Conservation (phyloP, 2,329 filamentous ascomycete genomes). For the Colletotrichum ledebouriae region DNA sequence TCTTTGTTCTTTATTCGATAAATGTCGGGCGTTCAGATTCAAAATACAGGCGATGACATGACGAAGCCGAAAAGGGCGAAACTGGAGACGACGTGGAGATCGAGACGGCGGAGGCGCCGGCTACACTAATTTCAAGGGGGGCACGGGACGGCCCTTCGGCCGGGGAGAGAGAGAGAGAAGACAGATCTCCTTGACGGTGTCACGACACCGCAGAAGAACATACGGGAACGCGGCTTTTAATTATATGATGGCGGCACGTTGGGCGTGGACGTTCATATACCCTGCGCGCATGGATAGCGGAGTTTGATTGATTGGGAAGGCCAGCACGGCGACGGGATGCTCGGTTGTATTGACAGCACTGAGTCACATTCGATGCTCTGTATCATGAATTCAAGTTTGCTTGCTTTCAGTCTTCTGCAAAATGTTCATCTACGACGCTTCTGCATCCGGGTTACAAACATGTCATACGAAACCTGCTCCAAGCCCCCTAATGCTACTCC, state of each 20-base stretch:
- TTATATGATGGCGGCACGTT: constrained; percentile 23
- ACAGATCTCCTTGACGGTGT: neutral
- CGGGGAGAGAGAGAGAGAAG: neutral
- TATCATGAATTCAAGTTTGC: constrained; percentile 1
- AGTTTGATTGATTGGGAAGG: constrained; percentile 24
- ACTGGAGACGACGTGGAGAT: neutral
- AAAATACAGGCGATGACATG: neutral
- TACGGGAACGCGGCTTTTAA: constrained; percentile 16
- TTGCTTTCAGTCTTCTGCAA: constrained; percentile 23
- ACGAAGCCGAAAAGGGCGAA: neutral
- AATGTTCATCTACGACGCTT: constrained; percentile 36
- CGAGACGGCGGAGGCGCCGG: neutral
- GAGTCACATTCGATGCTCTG: neutral
- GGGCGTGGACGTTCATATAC: constrained; percentile 39
- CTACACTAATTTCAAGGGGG: neutral
- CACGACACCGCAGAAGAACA: neutral
- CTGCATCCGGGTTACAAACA: constrained; percentile 27
- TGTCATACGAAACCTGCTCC: constrained; percentile 1
- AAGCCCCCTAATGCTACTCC: constrained; percentile 5
- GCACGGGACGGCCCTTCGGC: neutral
- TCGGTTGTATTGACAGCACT: constrained; percentile 15
- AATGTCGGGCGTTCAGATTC: neutral
- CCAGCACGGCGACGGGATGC: constrained; percentile 16
- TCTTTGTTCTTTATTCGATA: neutral
- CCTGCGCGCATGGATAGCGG: constrained; percentile 38